phyloP scores from a whole-genome alignment of 1,284 basidiomycete species.

The Cystobasidium pallidum region DNA sequence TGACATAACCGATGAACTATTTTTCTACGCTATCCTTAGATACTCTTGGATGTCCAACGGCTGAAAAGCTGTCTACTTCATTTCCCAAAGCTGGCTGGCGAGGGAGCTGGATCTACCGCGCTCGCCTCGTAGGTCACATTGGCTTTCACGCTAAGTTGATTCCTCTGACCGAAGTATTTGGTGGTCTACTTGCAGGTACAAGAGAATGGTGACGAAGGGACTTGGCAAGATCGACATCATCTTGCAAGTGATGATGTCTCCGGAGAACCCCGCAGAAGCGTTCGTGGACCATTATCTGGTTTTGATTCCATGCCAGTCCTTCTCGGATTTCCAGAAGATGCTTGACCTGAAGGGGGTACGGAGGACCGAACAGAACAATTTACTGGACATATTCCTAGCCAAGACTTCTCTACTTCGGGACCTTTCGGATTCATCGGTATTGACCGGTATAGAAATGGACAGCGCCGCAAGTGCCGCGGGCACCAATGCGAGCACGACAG shows the following conservation, averaged over 20 bases:
- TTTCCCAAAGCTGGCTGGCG: constrained; percentile 62
- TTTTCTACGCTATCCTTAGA: constrained; percentile 60
- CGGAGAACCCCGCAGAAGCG: constrained; percentile 87
- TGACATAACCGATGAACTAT: too few relatives aligned
- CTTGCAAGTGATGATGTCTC: constrained; percentile 90
- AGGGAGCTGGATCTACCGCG: constrained; percentile 47
- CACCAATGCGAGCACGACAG: not conserved
- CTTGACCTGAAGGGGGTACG: constrained; percentile 93
- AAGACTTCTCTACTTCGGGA: constrained; percentile 86
- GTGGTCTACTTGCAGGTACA: constrained; percentile 64
- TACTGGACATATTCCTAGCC: constrained; percentile 87
- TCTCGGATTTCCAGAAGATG: constrained; percentile 97
- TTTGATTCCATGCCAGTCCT: constrained; percentile 86
- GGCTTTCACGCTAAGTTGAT: not conserved
- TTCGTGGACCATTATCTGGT: constrained; percentile 93
- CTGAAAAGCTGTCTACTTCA: constrained; percentile 81
- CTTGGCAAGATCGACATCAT: constrained; percentile 82
- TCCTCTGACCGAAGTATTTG: not conserved
- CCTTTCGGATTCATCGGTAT: constrained; percentile 82
- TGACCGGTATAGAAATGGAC: constrained; percentile 55
- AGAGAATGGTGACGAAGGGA: constrained; percentile 75
- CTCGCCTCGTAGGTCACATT: constrained; percentile 48
- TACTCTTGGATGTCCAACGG: constrained; percentile 86
- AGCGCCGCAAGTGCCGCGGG: not conserved
- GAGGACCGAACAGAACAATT: constrained; percentile 78